Evolutionary conservation across 2,329 filamentous ascomycete genomes (phyloP).

Genomic region (Emergomyces pasteurianus): DNA sequence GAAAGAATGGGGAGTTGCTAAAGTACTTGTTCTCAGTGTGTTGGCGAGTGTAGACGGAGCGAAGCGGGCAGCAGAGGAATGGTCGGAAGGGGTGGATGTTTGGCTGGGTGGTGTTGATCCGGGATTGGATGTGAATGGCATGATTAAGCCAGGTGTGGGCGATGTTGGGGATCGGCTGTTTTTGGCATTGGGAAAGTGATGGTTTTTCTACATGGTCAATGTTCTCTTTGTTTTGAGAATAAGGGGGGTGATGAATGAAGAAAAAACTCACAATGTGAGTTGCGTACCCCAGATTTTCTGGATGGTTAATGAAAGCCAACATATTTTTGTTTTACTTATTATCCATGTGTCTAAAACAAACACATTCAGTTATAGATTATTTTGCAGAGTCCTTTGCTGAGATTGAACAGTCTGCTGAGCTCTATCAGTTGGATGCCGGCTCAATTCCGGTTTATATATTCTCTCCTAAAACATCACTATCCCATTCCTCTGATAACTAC

Average conservation of each 20-base stretch:
- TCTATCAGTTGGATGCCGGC: background rate
- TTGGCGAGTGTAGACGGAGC: slow-evolving; percentile 64
- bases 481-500: background rate
- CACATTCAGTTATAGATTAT: background rate
- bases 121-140: slow-evolving; percentile 59
- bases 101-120: slow-evolving; percentile 76
- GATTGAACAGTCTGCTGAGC: background rate
- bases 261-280: background rate
- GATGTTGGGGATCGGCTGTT: slow-evolving; percentile 87
- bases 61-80: slow-evolving; percentile 57
- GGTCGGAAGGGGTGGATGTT: slow-evolving; percentile 48
- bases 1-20: slow-evolving; percentile 79
- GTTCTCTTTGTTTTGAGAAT: background rate
- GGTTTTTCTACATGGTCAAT: background rate
- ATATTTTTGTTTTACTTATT: background rate
- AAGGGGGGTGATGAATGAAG: background rate
- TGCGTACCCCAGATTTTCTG: background rate
- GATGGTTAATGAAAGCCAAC: background rate
- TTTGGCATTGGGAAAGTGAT: slow-evolving; percentile 71
- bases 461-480: background rate
- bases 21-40: slow-evolving; percentile 64
- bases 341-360: background rate
- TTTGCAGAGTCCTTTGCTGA: background rate
- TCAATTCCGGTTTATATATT: background rate
- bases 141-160: slow-evolving; percentile 82